Percentiles rank a stretch among this genome's conserved stretches.
These are phyloP conservation scores for Helotiales sp. DNA, from an alignment of 2,329 filamentous ascomycete genomes.

Conservation along the genomic window DNA sequence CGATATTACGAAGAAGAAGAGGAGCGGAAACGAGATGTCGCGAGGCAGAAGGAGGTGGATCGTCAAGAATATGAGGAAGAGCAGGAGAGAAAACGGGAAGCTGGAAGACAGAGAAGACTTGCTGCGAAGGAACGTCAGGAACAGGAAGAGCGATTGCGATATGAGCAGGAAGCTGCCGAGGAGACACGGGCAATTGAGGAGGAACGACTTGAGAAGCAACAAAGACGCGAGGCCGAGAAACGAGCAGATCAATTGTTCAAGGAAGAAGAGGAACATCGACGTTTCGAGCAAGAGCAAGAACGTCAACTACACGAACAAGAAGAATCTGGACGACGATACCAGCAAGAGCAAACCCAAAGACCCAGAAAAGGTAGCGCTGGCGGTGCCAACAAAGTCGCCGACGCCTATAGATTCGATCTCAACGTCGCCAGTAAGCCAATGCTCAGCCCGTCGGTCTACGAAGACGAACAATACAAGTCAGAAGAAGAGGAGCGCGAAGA, in stretches of 20 bases:
- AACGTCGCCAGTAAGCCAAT: neutral
- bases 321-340: neutral
- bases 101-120: neutral
- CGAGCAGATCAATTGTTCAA: neutral
- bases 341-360: neutral
- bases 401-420: neutral
- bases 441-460: conserved; percentile 13
- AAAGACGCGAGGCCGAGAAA: neutral
- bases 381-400: neutral
- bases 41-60: neutral
- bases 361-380: neutral
- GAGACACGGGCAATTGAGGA: conserved; percentile 1
- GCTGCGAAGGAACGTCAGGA: conserved; percentile 6
- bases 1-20: conserved; percentile 7
- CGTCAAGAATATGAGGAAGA: conserved; percentile 7
- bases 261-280: neutral
- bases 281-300: neutral
- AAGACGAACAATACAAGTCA: neutral
- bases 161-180: neutral
- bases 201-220: conserved; percentile 7
- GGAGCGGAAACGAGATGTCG: neutral
- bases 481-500: conserved; percentile 15
- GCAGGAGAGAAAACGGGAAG: conserved; percentile 1
- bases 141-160: neutral
- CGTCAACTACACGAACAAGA: neutral